Conservation (phyloP, 1,139 yeast genomes). For the Debaryomyces psychrophilus region DNA sequence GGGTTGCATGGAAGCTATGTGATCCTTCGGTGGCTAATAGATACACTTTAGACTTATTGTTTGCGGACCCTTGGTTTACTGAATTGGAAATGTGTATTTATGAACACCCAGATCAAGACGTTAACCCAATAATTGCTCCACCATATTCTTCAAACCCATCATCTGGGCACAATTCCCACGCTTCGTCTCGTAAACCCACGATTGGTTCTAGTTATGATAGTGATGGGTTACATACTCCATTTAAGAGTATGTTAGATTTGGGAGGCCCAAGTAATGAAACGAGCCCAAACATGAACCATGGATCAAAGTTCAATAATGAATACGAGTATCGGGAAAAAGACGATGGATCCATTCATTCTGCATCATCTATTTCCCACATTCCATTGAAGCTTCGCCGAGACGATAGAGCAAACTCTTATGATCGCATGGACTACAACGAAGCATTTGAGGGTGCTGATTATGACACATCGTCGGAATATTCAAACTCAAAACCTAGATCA, state of each 20-base stretch:
- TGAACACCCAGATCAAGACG: slow-evolving; percentile 54
- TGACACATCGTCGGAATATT: slow-evolving; percentile 1
- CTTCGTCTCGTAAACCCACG: slow-evolving; percentile 42
- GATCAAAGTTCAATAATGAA: neutral
- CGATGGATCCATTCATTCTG: slow-evolving; percentile 27
- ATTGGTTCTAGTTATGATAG: slow-evolving; percentile 19
- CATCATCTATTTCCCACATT: slow-evolving; percentile 30
- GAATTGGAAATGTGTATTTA: slow-evolving; percentile 62
- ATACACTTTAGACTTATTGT: slow-evolving; percentile 55
- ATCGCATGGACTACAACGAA: neutral
- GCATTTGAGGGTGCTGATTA: neutral
- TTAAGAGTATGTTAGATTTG: slow-evolving; percentile 48
- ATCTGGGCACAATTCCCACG: slow-evolving; percentile 32
- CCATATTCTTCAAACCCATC: slow-evolving; percentile 24
- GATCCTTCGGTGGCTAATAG: slow-evolving; percentile 62
- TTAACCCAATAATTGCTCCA: slow-evolving; percentile 40
- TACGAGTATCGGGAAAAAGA: slow-evolving; percentile 20
- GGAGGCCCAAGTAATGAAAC: slow-evolving; percentile 15
- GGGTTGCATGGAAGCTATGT: slow-evolving; percentile 76
- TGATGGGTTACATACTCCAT: slow-evolving; percentile 31
- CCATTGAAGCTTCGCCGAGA: slow-evolving; percentile 17
- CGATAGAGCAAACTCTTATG: slow-evolving; percentile 5
- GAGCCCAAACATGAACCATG: neutral
- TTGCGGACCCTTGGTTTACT: slow-evolving; percentile 67
- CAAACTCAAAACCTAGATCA: slow-evolving; percentile 7